phyloP scores from a whole-genome alignment of 2,329 filamentous ascomycete species.

The Didymella lethalis region DNA sequence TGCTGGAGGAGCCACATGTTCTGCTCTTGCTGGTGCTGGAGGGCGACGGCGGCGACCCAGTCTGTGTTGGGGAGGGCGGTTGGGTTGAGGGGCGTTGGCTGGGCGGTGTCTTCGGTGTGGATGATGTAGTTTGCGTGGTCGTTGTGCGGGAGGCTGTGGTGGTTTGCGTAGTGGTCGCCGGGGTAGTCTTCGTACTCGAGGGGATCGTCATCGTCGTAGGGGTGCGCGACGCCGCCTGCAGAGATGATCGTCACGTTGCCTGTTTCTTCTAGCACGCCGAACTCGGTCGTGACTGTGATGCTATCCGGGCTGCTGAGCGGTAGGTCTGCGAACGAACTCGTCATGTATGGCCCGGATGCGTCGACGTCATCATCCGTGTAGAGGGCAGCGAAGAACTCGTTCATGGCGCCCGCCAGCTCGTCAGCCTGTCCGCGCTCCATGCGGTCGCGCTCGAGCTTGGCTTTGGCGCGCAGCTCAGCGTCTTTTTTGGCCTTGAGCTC shows the following conservation, averaged over 20 bases:
- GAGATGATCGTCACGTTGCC: slow-evolving; percentile 42
- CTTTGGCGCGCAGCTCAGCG: slow-evolving; percentile 39
- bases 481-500: slow-evolving; percentile 45
- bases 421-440: slow-evolving; percentile 47
- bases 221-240: slow-evolving; percentile 28
- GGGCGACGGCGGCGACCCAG: slow-evolving; percentile 15
- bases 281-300: slow-evolving; percentile 47
- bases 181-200: slow-evolving; percentile 7
- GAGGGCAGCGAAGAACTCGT: slow-evolving; percentile 45
- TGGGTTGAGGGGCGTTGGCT: not conserved
- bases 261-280: slow-evolving; percentile 45
- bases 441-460: slow-evolving; percentile 43
- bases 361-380: slow-evolving; percentile 22
- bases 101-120: slow-evolving; percentile 16
- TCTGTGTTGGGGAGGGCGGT: not conserved
- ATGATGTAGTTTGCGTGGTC: slow-evolving; percentile 9
- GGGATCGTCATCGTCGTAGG: slow-evolving; percentile 21
- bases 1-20: slow-evolving; percentile 11
- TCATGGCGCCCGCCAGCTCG: slow-evolving; percentile 46
- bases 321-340: slow-evolving; percentile 13
- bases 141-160: not conserved
- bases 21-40: slow-evolving; percentile 17
- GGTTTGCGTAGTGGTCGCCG: not conserved
- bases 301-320: slow-evolving; percentile 43
- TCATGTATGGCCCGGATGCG: slow-evolving; percentile 15